Evolutionary conservation across 768 basidiomycete genomes (phyloP).

Genomic region (Gloeophyllum trabeum): DNA sequence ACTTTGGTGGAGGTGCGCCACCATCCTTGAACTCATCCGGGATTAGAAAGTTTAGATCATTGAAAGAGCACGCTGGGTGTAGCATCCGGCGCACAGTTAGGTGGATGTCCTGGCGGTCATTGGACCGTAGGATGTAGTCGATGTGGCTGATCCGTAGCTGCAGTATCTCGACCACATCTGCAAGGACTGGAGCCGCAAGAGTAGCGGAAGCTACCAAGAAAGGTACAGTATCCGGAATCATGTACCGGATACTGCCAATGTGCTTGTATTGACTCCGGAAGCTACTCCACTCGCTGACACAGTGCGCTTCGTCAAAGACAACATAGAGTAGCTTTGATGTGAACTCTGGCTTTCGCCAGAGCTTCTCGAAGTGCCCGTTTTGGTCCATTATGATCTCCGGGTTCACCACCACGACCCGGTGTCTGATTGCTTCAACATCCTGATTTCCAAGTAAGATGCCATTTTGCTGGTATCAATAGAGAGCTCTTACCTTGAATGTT

Average conservation of each 20-base stretch:
- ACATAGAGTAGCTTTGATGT: conserved; percentile 7
- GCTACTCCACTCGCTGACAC: conserved; percentile 10
- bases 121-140: conserved; percentile 3
- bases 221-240: conserved; percentile 6
- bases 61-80: background rate
- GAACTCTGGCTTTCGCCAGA: conserved; percentile 8
- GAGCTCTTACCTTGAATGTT: conserved; percentile 4
- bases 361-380: conserved; percentile 5
- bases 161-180: conserved; percentile 4
- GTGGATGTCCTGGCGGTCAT: conserved; percentile 6
- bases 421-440: background rate
- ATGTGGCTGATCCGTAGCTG: background rate
- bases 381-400: conserved; percentile 6
- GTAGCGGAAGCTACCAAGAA: conserved; percentile 12
- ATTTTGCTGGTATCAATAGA: background rate
- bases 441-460: background rate
- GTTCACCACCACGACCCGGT: conserved; percentile 4
- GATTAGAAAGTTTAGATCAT: conserved; percentile 5
- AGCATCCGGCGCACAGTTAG: conserved; percentile 2
- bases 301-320: conserved; percentile 15
- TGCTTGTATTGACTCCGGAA: conserved; percentile 11
- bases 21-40: background rate
- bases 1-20: conserved; percentile 2
- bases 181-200: conserved; percentile 3
- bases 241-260: conserved; percentile 6